Percentiles rank a stretch among this genome's conserved stretches.
Evolutionary conservation across 805 yeast genomes (phyloP).

Genomic region (Teunomyces barrocoloradensis): DNA sequence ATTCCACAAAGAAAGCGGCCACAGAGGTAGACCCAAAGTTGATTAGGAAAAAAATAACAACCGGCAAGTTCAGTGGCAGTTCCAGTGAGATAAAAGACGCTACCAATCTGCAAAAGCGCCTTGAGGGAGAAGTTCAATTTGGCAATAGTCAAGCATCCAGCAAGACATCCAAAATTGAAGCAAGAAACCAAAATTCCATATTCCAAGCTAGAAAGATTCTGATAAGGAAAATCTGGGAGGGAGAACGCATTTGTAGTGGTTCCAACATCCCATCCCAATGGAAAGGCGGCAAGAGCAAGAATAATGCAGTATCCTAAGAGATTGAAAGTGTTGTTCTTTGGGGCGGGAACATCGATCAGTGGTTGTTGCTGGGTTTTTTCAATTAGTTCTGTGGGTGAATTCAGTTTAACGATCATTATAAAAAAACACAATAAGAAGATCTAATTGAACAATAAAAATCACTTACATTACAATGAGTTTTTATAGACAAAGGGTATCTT

Average conservation of each 20-base stretch:
- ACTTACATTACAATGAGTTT: not conserved
- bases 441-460: not conserved
- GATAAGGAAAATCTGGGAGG: conserved; percentile 11
- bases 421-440: not conserved
- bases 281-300: conserved; percentile 18
- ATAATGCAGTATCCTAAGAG: conserved; percentile 5
- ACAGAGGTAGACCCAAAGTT: conserved; percentile 11
- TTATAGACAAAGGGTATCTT: not conserved
- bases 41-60: not conserved
- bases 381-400: not conserved
- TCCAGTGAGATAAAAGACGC: conserved; percentile 18
- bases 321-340: not conserved
- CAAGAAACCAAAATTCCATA: conserved; percentile 20
- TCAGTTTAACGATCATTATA: not conserved
- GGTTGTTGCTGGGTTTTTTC: not conserved
- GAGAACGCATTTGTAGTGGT: conserved; percentile 16
- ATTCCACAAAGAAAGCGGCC: conserved; percentile 23
- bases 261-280: conserved; percentile 28
- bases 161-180: conserved; percentile 23
- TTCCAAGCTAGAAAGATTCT: conserved; percentile 9
- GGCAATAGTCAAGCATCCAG: conserved; percentile 17
- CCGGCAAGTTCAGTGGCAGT: conserved; percentile 13
- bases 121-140: conserved; percentile 12
- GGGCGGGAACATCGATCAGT: not conserved
- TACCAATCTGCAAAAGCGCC: conserved; percentile 9